A percentile compares a stretch with the other conserved stretches of the same genome.
These are phyloP conservation scores for Apophysomyces trapeziformis DNA, from an alignment of 371 early-diverging fungal species.

Conservation along the genomic window DNA sequence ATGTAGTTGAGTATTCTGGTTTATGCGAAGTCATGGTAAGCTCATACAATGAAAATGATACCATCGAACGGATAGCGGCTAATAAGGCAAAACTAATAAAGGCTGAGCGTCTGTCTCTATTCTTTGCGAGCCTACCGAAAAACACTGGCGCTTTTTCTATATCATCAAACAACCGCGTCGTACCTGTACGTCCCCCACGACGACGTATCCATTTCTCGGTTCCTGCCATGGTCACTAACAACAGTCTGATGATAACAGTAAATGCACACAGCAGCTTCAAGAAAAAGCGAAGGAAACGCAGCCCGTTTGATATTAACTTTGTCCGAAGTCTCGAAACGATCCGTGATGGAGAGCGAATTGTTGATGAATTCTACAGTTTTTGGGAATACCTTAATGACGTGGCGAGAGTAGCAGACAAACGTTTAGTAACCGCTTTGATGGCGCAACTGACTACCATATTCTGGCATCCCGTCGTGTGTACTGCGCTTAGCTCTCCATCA, in stretches of 20 bases:
- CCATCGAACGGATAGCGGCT: no score
- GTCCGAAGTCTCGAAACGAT: constrained; percentile 38
- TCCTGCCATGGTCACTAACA: constrained; percentile 52
- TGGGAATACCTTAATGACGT: constrained; percentile 58
- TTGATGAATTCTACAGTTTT: constrained; percentile 55
- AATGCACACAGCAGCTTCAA: constrained; percentile 52
- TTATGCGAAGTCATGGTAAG: constrained; percentile 56
- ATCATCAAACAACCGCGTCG: constrained; percentile 41
- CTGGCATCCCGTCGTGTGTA: constrained; percentile 57
- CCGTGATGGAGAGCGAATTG: constrained; percentile 38
- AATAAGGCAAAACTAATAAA: constrained; percentile 5
- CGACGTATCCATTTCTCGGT: constrained; percentile 49
- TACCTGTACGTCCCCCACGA: constrained; percentile 42
- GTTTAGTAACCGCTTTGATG: constrained; percentile 52
- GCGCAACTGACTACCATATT: constrained; percentile 52
- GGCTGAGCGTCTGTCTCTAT: constrained; percentile 50
- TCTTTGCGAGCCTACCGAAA: constrained; percentile 50
- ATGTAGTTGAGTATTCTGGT: constrained; percentile 56
- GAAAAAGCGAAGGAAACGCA: constrained; percentile 54
- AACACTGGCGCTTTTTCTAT: constrained; percentile 51
- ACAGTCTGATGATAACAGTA: constrained; percentile 49
- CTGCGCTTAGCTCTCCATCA: constrained; percentile 47
- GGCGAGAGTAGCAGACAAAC: constrained; percentile 50
- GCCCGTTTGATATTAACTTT: constrained; percentile 51
- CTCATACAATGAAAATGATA: no score